Evolutionary conservation across 2,329 filamentous ascomycete genomes (phyloP), one percentile per base, ranked within the genome.

Genomic region (Colletotrichum magnum): DNA sequence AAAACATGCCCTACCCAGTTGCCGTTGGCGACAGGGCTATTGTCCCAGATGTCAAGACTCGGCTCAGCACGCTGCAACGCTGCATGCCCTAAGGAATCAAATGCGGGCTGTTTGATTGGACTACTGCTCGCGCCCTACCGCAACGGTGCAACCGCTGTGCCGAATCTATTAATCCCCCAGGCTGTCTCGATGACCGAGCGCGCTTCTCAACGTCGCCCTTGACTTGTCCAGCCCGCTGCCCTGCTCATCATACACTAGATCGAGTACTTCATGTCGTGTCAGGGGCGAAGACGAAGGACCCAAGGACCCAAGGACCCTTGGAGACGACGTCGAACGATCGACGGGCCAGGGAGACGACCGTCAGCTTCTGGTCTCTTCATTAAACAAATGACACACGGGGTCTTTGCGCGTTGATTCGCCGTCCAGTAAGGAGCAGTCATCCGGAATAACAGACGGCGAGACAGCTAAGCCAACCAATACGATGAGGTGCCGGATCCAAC

Each of bases 81-180:
- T 39, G 32, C 41, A 21, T 41, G 16, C 54, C 32, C 39, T 21
- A 15, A 47, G 43, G 28, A 56, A 53, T 68, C 24, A 59, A 69
- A 66, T 52, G 6, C 26, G 12, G 21, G 3, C 3, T n/a, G 16
- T 45, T 50, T 69, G 66, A 66, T 66, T 69, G 66, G 66, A 24
- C 13, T 24, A 24, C 16, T 24, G 10, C 16, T 60, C 2, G 6
- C 24, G 45, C 26, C 36, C 47, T 66, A 41, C 32, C 32, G 32
- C 32, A 36, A 36, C 47, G n/a, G 52, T 39, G 36, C 41, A 50
- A 21, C 47, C n/a, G 47, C 47, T 26, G n/a, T 21, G 28, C 52
- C 21, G 15, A 24, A n/a, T 45, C 51, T 56, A 45, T 5, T n/a
- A 12, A 12, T 47, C 39, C 24, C 28, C 53, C 26, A 32, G 54